Evolutionary conservation across 345 rosid species (phyloP).

Genomic region (Ricinus communis): DNA sequence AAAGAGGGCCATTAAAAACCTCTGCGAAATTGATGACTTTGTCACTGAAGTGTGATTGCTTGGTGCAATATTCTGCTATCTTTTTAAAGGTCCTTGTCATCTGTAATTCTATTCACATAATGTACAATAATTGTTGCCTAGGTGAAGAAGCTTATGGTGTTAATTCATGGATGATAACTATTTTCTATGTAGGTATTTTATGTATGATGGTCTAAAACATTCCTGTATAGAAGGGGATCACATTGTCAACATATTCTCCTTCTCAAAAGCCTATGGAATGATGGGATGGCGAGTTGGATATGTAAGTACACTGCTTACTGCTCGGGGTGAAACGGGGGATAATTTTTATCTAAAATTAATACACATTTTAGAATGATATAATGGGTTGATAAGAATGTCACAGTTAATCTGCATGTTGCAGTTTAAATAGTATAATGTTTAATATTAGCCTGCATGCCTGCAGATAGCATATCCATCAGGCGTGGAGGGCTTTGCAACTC

Average conservation of each 20-base stretch:
- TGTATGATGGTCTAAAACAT: constrained; percentile 89
- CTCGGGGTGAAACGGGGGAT: neutral
- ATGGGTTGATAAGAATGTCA: too few relatives aligned
- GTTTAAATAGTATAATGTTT: neutral
- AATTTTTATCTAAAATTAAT: too few relatives aligned
- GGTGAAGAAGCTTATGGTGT: constrained; percentile 3
- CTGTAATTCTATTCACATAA: neutral
- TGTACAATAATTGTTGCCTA: neutral
- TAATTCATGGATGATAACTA: constrained; percentile 4
- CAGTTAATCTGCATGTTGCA: too few relatives aligned
- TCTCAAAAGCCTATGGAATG: constrained; percentile 98
- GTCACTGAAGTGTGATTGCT: neutral
- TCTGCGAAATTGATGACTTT: neutral
- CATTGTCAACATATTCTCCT: constrained; percentile 88
- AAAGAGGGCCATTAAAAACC: neutral
- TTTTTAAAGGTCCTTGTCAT: neutral
- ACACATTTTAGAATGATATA: too few relatives aligned
- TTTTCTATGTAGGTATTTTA: constrained; percentile 74
- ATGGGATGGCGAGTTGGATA: constrained; percentile 99
- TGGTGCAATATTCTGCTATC: constrained; percentile 2
- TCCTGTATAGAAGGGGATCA: constrained; percentile 86
- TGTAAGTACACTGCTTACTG: constrained; percentile 46
- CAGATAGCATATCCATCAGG: constrained; percentile 92
- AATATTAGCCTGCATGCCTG: constrained; percentile 2
- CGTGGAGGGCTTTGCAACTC: constrained; percentile 65